Evolutionary conservation across 345 rosid species (phyloP).

Genomic region (Heritiera fomes): DNA sequence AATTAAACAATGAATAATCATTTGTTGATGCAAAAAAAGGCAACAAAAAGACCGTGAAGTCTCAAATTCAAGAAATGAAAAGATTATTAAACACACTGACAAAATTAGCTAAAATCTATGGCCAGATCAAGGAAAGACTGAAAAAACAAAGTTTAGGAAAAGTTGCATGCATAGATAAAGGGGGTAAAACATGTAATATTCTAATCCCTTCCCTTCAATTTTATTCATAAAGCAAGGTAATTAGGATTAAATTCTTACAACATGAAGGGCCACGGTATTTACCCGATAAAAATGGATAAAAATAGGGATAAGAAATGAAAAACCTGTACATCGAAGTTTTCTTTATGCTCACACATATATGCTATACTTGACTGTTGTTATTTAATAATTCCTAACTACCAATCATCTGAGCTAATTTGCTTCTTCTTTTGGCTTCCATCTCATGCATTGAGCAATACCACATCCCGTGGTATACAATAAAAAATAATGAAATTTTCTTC

Average conservation of each 20-base stretch:
- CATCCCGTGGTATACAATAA: not conserved
- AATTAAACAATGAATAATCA: too few species aligned
- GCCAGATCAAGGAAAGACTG: too few species aligned
- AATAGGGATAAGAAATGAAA: not conserved
- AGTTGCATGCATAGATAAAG: too few species aligned
- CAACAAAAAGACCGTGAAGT: too few species aligned
- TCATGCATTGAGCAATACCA: not conserved
- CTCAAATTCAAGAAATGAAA: not conserved
- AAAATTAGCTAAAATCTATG: too few species aligned
- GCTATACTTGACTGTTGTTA: not conserved
- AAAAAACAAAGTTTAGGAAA: too few species aligned
- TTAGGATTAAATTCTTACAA: constrained; percentile 26
- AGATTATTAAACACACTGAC: not conserved
- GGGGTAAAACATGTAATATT: not conserved
- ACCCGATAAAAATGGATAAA: not conserved
- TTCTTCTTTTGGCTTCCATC: not conserved
- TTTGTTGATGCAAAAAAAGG: too few species aligned
- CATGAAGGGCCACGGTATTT: constrained; percentile 14
- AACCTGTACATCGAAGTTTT: constrained; percentile 24
- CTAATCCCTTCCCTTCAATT: constrained; percentile 13
- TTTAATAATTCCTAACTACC: not conserved
- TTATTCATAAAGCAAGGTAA: constrained; percentile 30
- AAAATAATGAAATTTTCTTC: constrained; percentile 2
- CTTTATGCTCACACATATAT: constrained; percentile 18
- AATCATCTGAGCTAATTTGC: constrained; percentile 5